Percentiles rank a stretch among this genome's conserved stretches.
These are phyloP conservation scores for Rutstroemia sp. DNA, from an alignment of 2,329 filamentous ascomycete species.

Conservation along the genomic window DNA sequence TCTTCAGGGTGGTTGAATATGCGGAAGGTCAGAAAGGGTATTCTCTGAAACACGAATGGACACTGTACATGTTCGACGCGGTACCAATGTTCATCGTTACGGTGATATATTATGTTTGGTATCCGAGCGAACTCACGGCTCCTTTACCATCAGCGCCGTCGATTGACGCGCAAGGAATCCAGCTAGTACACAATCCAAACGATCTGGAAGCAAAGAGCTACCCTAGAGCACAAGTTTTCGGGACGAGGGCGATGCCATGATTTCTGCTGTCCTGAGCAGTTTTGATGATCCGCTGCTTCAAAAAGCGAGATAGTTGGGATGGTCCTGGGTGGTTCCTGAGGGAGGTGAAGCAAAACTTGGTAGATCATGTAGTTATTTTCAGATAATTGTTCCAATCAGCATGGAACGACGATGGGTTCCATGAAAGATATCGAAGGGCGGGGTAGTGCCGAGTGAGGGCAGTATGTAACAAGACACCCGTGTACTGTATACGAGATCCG, in stretches of 20 bases:
- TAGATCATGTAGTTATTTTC: too few species aligned
- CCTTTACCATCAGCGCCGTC: neutral
- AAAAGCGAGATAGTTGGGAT: too few species aligned
- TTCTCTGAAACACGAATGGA: constrained; percentile 28
- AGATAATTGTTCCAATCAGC: too few species aligned
- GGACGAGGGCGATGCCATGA: neutral
- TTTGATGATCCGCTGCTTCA: too few species aligned
- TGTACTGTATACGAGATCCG: too few species aligned
- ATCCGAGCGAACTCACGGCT: constrained; percentile 4
- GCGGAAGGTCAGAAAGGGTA: constrained; percentile 34
- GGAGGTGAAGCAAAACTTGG: too few species aligned
- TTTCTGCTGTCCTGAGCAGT: neutral
- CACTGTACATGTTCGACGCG: constrained; percentile 38
- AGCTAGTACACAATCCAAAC: neutral
- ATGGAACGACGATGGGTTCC: too few species aligned
- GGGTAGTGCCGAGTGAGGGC: too few species aligned
- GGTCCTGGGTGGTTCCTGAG: too few species aligned
- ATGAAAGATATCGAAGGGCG: too few species aligned
- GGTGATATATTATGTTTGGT: constrained; percentile 26
- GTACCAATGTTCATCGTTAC: constrained; percentile 35
- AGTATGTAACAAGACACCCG: too few species aligned
- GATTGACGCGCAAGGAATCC: neutral
- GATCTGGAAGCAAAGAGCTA: neutral
- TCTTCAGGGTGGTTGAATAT: constrained; percentile 43
- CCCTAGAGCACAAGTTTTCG: neutral